Evolutionary conservation across 139 green algal species (phyloP), one percentile per base, ranked within the genome.

Genomic region (Chlamydomonas asymmetrica): DNA sequence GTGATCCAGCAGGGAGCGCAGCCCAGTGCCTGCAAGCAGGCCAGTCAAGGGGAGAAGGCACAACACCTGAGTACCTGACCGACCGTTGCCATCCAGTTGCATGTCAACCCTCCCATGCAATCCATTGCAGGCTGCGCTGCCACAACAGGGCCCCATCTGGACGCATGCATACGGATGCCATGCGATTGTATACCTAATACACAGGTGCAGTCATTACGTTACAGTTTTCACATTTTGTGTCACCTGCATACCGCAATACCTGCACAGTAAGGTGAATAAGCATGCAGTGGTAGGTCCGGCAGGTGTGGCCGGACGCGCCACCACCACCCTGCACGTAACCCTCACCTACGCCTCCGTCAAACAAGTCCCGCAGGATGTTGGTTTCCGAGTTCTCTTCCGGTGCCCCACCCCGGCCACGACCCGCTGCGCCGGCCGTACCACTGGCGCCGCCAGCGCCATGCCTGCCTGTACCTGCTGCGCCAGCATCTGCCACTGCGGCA

Each of bases 1-100:
- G 73, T 98, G 94, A 77, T 98, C 91, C 29, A 98, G 78, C 25
- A 94, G 89, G 34, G 79, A 82, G 56, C 82, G 82, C 23, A 93
- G 43, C 7, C 87, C 86, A 31, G 61, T 38, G 38, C 66, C 54
- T 23, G 54, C n/a, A n/a, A n/a, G n/a, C 6, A 27, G 31, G 41
- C 31, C 61, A 31, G 32, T 63, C 56, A 63, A 22, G 10, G 56
- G 7, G 34, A 23, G 10, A 63, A 38, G 56, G 56, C 56, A n/a
- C 56, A 23, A 63, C 56, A 63, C 31, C 18, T 13, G 25, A 34
- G 56, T 63, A 8, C 34, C 8, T 8, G 25, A 63, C 20, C 18
- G 31, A n/a, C 34, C 56, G 8, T 34, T 63, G 56, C 56, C 13
- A 63, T 63, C 25, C 56, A 63, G 34, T 63, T n/a, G 16, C 56